phyloP scores from a whole-genome alignment of 1,284 basidiomycete species.

The Cutaneotrichosporon sp. region DNA sequence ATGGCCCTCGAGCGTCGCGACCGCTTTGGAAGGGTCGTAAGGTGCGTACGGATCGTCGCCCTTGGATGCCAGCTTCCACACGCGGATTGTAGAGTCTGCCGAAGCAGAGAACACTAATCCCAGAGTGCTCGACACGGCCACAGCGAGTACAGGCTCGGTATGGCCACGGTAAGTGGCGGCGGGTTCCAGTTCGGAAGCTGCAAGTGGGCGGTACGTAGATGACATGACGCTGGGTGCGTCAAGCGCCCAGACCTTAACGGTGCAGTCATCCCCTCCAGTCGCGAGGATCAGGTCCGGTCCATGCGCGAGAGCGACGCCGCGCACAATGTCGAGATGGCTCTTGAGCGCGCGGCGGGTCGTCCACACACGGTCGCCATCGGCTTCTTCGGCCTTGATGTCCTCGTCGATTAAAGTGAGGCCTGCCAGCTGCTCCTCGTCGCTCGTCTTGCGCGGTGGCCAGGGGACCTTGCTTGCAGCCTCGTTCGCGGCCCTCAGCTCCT shows the following conservation, averaged over 20 bases:
- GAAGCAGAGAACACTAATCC: conserved; percentile 85
- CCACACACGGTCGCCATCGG: conserved; percentile 64
- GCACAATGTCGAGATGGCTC: conserved; percentile 88
- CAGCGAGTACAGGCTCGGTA: conserved; percentile 82
- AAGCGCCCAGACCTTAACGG: conserved; percentile 83
- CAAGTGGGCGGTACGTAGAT: conserved; percentile 23
- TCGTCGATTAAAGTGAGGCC: conserved; percentile 54
- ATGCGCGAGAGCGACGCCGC: conserved; percentile 78
- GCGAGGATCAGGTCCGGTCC: conserved; percentile 77
- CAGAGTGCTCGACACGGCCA: conserved; percentile 76
- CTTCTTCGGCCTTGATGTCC: conserved; percentile 60
- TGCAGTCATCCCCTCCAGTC: conserved; percentile 90
- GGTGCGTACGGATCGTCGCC: conserved; percentile 77
- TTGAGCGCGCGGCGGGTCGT: conserved; percentile 76
- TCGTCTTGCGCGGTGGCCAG: conserved; percentile 23
- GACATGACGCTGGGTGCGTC: conserved; percentile 37
- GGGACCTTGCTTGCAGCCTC: conserved; percentile 47
- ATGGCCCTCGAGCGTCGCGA: conserved; percentile 82
- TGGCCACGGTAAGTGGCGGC: conserved; percentile 90
- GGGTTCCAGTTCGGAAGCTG: conserved; percentile 73
- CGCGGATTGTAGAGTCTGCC: conserved; percentile 81
- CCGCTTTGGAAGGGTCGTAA: conserved; percentile 72
- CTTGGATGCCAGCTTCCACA: conserved; percentile 76
- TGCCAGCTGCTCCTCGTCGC: conserved; percentile 44
- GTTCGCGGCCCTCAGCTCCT: conserved; percentile 56